Base-by-base conservation (phyloP, 169 alveolate genomes). In the Cryptosporidium bovis region DNA sequence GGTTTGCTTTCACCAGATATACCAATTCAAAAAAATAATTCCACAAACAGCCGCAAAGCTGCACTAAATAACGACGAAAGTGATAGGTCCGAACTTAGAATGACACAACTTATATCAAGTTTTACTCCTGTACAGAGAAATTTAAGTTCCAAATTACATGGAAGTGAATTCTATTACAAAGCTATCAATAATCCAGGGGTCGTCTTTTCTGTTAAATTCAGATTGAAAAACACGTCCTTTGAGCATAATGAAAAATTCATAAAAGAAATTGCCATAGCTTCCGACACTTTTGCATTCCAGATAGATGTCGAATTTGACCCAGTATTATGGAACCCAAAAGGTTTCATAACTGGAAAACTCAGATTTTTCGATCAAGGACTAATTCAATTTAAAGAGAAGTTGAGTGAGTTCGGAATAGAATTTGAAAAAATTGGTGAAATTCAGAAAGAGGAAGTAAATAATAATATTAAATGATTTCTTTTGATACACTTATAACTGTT, bases 61-160 rank as follows among this genome's bases (percentile, higher is more conserved):
- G 51, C 12, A 40, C 64, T 40, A 10, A 50, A 27, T 50, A 67
- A 50, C 27, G 29, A 67, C n/a, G 7, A 10, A 16, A n/a, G 65
- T 27, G 51, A 18, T 0, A 16, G 7, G 10, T 40, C 1, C 12
- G 33, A 18, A 24, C 64, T 46, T 13, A 71, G 51, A 53, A 34
- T 71, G 27, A 46, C 53, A 51, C 34, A 71, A 27, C 53, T 71
- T 5, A 44, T 10, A n/a, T 20, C 58, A 33, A 31, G 8, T 31
- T 71, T 71, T 8, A 71, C 84, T 13, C 84, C 84, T n/a, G 31
- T 15, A 71, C 84, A 71, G 58, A 71, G 58, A 71, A 71, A 71
- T 71, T 44, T 71, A 62, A 71, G 84, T 56, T 71, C 84, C 5
- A 71, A 71, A 71, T 51, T 71, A 16, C 84, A 51, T 51, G 84